Evolutionary conservation across 257 asterid species (phyloP).

Genomic region (Misopates orontium): DNA sequence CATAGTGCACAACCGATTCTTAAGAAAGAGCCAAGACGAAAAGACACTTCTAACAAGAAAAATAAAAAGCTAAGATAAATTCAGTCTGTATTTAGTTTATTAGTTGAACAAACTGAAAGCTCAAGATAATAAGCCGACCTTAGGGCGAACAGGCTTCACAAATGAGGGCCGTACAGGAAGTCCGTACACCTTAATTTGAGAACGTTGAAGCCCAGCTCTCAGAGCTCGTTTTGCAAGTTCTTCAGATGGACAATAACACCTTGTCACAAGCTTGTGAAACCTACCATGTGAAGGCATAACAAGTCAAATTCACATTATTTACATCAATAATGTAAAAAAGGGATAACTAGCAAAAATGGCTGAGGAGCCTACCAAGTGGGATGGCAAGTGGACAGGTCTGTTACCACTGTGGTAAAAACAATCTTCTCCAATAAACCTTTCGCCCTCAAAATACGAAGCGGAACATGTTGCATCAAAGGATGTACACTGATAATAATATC

Average conservation of each 20-base stretch:
- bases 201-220: constrained; percentile 81
- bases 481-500: constrained; percentile 97
- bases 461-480: constrained; percentile 98
- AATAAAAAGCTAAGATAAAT: not conserved
- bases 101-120: too few relatives aligned
- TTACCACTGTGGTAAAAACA: constrained; percentile 88
- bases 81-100: too few relatives aligned
- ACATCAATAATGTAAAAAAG: not conserved
- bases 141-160: constrained; percentile 77
- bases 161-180: constrained; percentile 98
- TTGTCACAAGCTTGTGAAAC: constrained; percentile 99
- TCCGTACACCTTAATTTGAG: constrained; percentile 89
- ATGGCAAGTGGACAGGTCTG: constrained; percentile 93
- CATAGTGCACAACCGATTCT: too few relatives aligned
- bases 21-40: too few relatives aligned
- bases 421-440: constrained; percentile 94
- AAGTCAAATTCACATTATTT: constrained; percentile 20
- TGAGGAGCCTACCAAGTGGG: constrained; percentile 82
- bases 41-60: not conserved
- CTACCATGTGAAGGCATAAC: constrained; percentile 41
- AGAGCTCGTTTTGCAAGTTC: constrained; percentile 94
- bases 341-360: constrained; percentile 21
- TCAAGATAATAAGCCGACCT: constrained; percentile 48
- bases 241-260: constrained; percentile 96
- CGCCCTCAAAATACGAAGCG: constrained; percentile 87